phyloP scores from a whole-genome alignment of 176 grass and related monocot genomes.

The Melocanna baccifera region DNA sequence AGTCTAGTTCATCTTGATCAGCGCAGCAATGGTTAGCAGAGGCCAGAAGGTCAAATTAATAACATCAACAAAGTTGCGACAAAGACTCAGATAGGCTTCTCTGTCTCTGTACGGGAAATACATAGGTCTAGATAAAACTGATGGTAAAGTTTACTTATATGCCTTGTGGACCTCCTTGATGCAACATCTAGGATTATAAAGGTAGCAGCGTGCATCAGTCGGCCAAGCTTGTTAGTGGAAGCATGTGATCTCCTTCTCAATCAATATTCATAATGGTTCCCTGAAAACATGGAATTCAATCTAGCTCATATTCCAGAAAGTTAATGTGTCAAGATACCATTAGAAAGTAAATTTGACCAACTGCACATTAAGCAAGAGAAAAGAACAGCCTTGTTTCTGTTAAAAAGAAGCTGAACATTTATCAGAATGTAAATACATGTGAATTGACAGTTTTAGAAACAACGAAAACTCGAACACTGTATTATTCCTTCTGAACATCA shows the following conservation, averaged over 20 bases:
- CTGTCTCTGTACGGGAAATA: too few relatives aligned
- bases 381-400: neutral
- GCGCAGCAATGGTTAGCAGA: too few relatives aligned
- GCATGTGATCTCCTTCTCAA: too few relatives aligned
- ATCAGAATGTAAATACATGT: neutral
- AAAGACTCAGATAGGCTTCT: too few relatives aligned
- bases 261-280: neutral
- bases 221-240: too few relatives aligned
- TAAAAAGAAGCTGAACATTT: neutral
- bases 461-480: neutral
- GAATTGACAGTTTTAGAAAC: neutral
- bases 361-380: neutral
- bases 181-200: too few relatives aligned
- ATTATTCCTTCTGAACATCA: neutral
- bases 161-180: too few relatives aligned
- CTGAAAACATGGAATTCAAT: neutral
- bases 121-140: too few relatives aligned
- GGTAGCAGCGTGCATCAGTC: neutral
- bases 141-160: neutral
- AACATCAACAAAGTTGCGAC: too few relatives aligned
- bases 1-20: too few relatives aligned
- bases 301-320: neutral
- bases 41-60: too few relatives aligned
- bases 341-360: neutral
- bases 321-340: neutral